Base-by-base conservation (phyloP, 129 eudicot genomes). In the Saposhnikovia divaricata region DNA sequence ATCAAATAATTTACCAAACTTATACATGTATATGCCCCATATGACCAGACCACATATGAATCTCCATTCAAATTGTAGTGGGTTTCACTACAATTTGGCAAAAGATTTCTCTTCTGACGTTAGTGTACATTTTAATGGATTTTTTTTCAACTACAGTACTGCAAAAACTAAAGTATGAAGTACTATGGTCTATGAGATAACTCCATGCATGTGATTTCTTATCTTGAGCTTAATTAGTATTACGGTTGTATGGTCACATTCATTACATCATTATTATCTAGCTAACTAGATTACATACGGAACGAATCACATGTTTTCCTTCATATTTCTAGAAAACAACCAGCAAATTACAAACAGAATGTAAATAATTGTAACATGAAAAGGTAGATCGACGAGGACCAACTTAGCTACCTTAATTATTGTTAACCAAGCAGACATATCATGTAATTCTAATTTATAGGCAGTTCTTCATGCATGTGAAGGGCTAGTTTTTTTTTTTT, bases 281-380 rank as follows among this genome's bases (percentile, higher is more conserved):
- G 47, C 14, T 71, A 15, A 38, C 6, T 40, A 9, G 76, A 38
- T 18, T 34, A 34, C 28, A 38, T 42, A 0, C 13, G 45, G 45
- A 38, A 40, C 45, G 14, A 59, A 59, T 39, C 76, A 72, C 44
- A 71, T 72, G 76, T n/a, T 39, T 72, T 19, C 76, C 25, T 72
- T 9, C 21, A 0, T n/a, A 39, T 39, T 39, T 72, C 28, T 72
- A 10, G 48, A 72, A 72, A 72, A 72, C 76, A 40, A 40, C 2
- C 0, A 72, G 8, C 27, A 23, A 72, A 39, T 68, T 27, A 68
- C 73, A 68, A 71, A 19, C 25, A 19, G 27, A 71, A 71, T 38
- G 45, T 39, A 2, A 39, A 71, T 39, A 39, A 72, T 72, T 38
- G 45, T 42, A 71, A 70, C 75, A 71, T 38, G 75, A 70, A 70